Conservation (phyloP, 83 land plant species). For the Picea abies region DNA sequence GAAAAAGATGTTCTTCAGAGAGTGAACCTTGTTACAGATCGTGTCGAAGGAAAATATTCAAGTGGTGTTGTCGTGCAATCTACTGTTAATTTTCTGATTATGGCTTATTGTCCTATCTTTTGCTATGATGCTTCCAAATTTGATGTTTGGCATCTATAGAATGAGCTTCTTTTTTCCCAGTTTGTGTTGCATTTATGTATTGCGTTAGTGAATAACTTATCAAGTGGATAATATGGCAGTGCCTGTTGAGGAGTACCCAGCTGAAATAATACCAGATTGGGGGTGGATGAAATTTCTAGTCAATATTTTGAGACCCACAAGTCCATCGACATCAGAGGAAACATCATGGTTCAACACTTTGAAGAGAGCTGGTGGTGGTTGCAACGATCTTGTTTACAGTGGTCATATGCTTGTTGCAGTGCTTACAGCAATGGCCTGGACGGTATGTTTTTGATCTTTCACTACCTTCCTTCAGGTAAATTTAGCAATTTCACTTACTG, state of each 20-base stretch:
- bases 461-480: neutral
- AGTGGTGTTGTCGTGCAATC: neutral
- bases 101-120: neutral
- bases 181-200: neutral
- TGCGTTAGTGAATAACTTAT: neutral
- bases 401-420: slow-evolving; percentile 96
- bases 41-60: neutral
- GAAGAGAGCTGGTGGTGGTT: slow-evolving; percentile 92
- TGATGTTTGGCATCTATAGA: neutral
- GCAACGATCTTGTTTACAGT: slow-evolving; percentile 95
- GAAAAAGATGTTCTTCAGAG: too few species aligned
- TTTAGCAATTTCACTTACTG: neutral
- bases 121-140: neutral
- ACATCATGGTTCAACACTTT: slow-evolving; percentile 80
- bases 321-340: slow-evolving; percentile 38
- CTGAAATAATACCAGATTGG: slow-evolving; percentile 85
- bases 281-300: slow-evolving; percentile 83
- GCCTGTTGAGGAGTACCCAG: slow-evolving; percentile 41
- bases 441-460: slow-evolving; percentile 44
- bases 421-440: slow-evolving; percentile 99
- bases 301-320: slow-evolving; percentile 74
- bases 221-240: slow-evolving; percentile 32
- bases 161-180: neutral
- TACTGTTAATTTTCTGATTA: neutral
- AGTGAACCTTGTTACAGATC: too few species aligned